Evolutionary conservation across 805 yeast genomes (phyloP).

Genomic region (Ogataea neopini): DNA sequence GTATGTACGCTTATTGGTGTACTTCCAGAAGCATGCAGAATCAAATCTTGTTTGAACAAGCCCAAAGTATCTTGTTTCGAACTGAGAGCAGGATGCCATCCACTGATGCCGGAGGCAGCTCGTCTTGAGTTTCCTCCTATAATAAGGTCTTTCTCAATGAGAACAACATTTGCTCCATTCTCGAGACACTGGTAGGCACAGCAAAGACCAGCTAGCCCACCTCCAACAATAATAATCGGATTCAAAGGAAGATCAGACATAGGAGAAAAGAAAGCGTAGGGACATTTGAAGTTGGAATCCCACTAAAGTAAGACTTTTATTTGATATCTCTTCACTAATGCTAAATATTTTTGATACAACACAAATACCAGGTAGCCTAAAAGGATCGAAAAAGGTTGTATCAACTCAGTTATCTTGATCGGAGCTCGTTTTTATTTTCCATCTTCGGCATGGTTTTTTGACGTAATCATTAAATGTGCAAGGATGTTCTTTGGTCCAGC

Average conservation of each 20-base stretch:
- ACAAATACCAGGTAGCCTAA: not conserved
- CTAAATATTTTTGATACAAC: too few relatives aligned
- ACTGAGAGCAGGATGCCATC: constrained; percentile 55
- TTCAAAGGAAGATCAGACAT: constrained; percentile 12
- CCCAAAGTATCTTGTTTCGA: constrained; percentile 57
- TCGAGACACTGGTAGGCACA: constrained; percentile 52
- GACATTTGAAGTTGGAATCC: too few relatives aligned
- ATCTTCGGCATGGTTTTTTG: not conserved
- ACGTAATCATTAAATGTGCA: not conserved
- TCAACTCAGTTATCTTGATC: not conserved
- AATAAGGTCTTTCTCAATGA: constrained; percentile 57
- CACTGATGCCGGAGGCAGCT: constrained; percentile 69
- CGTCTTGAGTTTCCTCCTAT: constrained; percentile 63
- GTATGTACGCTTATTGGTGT: constrained; percentile 31
- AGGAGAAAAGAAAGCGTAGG: too few relatives aligned
- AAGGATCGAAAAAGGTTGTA: not conserved
- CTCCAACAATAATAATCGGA: constrained; percentile 59
- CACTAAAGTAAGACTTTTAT: too few relatives aligned
- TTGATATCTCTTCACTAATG: too few relatives aligned
- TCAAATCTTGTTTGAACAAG: constrained; percentile 61
- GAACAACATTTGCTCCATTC: constrained; percentile 52
- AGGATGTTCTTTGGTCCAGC: too few relatives aligned
- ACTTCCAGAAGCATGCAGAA: constrained; percentile 48
- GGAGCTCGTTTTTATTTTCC: not conserved
- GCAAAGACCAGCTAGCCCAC: constrained; percentile 63